Percentiles rank a stretch among this genome's conserved stretches.
These are phyloP conservation scores for Schizonepeta tenuifolia DNA, from an alignment of 257 asterid genomes.

Conservation along the genomic window DNA sequence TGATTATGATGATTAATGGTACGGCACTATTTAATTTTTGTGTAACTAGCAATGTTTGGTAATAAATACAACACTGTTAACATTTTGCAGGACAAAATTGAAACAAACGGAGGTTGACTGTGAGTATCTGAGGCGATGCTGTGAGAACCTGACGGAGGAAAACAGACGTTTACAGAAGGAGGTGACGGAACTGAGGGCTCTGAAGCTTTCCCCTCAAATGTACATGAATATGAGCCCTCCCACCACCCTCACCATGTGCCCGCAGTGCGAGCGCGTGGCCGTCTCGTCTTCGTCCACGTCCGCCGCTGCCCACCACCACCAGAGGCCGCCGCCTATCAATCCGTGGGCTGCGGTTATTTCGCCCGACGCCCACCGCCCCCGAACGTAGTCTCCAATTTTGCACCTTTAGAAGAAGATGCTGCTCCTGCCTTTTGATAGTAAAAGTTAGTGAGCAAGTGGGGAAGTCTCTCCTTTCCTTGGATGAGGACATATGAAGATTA, in stretches of 20 bases:
- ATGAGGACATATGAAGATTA: slow-evolving; percentile 23
- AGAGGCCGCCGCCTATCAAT: slow-evolving; percentile 42
- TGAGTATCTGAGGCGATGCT: slow-evolving; percentile 85
- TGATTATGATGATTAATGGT: no score
- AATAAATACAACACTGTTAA: not conserved
- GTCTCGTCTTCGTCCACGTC: slow-evolving; percentile 39
- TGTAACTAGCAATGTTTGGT: no score
- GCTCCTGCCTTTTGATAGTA: not conserved
- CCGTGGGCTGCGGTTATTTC: slow-evolving; percentile 66
- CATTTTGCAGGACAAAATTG: slow-evolving; percentile 96
- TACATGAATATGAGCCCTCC: slow-evolving; percentile 98
- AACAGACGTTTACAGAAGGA: slow-evolving; percentile 86
- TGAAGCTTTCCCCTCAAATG: slow-evolving; percentile 82
- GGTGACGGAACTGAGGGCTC: slow-evolving; percentile 77
- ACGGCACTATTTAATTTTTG: no score
- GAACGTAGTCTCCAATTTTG: slow-evolving; percentile 27
- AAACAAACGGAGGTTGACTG: slow-evolving; percentile 97
- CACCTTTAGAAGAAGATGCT: not conserved
- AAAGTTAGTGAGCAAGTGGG: not conserved
- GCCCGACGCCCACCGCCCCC: slow-evolving; percentile 42
- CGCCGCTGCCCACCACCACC: slow-evolving; percentile 42
- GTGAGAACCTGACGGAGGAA: slow-evolving; percentile 86
- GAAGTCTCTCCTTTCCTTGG: slow-evolving; percentile 18
- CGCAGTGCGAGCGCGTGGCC: slow-evolving; percentile 89
- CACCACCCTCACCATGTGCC: slow-evolving; percentile 96